Conservation (phyloP, 2,329 filamentous ascomycete genomes). For the Trichoderma sp. region DNA sequence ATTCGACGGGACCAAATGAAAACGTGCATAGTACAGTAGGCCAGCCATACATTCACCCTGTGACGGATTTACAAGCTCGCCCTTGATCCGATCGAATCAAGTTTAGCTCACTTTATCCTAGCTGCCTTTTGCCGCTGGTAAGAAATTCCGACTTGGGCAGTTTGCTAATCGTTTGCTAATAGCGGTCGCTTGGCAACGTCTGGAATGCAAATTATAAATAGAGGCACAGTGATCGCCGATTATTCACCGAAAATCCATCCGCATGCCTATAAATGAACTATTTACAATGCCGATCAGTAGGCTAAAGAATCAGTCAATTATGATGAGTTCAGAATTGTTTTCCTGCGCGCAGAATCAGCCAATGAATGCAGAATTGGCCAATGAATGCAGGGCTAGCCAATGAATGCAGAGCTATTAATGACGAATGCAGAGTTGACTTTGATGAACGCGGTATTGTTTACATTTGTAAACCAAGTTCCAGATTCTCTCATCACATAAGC, state of each 20-base stretch:
- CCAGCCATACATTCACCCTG: not conserved
- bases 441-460: not conserved
- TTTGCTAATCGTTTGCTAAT: not conserved
- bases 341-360: not conserved
- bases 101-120: not conserved
- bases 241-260: not conserved
- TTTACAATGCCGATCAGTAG: not conserved
- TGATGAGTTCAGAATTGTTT: not conserved
- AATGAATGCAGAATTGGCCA: not conserved
- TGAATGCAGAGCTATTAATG: not conserved
- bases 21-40: not conserved
- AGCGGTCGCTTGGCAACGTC: not conserved
- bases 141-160: not conserved
- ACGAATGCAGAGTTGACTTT: slow-evolving; percentile 2
- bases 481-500: not conserved
- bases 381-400: not conserved
- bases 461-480: not conserved
- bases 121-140: not conserved
- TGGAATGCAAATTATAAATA: not conserved
- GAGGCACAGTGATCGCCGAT: not conserved
- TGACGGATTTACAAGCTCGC: not conserved
- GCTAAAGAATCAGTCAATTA: not conserved
- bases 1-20: not conserved
- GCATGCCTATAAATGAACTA: not conserved
- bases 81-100: not conserved